Evolutionary conservation across 2,329 filamentous ascomycete species (phyloP).

Genomic region (Huntiella abstrusa): DNA sequence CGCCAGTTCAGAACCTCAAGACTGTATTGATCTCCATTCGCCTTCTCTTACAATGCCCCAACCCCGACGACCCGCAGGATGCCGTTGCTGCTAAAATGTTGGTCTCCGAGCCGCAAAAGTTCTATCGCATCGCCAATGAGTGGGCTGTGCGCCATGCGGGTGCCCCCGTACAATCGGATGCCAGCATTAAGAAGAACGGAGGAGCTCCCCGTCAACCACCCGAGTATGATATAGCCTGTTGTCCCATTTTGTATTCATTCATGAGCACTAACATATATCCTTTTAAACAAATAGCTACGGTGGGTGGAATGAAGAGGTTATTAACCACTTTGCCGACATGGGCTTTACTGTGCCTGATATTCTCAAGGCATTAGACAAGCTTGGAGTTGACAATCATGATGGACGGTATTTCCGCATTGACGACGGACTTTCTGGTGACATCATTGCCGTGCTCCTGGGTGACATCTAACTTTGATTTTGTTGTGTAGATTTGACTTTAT

Average conservation of each 20-base stretch:
- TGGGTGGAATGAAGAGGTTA: slow-evolving; percentile 68
- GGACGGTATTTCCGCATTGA: slow-evolving; percentile 75
- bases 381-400: slow-evolving; percentile 49
- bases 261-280: too few species aligned
- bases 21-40: slow-evolving; percentile 84
- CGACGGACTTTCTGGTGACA: slow-evolving; percentile 75
- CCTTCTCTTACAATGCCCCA: slow-evolving; percentile 78
- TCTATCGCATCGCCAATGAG: slow-evolving; percentile 65
- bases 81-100: slow-evolving; percentile 89
- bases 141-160: slow-evolving; percentile 77
- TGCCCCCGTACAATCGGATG: slow-evolving; percentile 34
- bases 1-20: slow-evolving; percentile 90
- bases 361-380: slow-evolving; percentile 26
- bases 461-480: slow-evolving; percentile 34
- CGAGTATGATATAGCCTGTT: too few species aligned
- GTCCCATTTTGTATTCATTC: too few species aligned
- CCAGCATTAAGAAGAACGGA: too few species aligned
- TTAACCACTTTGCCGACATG: slow-evolving; percentile 76
- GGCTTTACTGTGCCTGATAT: slow-evolving; percentile 80
- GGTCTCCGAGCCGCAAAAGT: slow-evolving; percentile 56
- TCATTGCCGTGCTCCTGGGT: slow-evolving; percentile 67
- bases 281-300: slow-evolving; percentile 40
- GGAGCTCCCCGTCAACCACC: too few species aligned
- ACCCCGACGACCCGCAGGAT: slow-evolving; percentile 93
- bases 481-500: too few species aligned